Evolutionary conservation across 2,329 filamentous ascomycete species (phyloP).

Genomic region (Biscogniauxia mediterranea): DNA sequence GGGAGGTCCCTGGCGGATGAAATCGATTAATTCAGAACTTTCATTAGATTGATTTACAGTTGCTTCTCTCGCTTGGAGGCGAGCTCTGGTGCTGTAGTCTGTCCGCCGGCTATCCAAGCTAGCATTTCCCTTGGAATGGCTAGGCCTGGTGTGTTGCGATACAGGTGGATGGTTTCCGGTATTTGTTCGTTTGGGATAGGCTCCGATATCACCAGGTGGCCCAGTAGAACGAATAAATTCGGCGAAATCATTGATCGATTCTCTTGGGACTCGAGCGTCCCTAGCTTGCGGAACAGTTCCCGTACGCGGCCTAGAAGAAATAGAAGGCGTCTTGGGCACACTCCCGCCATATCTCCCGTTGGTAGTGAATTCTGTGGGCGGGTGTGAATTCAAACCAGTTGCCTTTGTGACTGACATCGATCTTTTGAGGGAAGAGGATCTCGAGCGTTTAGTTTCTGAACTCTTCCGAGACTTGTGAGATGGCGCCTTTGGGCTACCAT

Average conservation of each 20-base stretch:
- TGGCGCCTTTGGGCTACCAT: constrained; percentile 38
- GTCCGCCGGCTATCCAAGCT: constrained; percentile 40
- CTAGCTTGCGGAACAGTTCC: constrained; percentile 50
- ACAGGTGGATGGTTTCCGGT: constrained; percentile 21
- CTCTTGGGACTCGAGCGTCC: constrained; percentile 68
- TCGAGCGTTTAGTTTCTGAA: constrained; percentile 45
- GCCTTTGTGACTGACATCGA: constrained; percentile 43
- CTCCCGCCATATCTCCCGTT: constrained; percentile 28
- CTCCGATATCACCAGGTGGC: constrained; percentile 48
- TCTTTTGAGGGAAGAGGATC: constrained; percentile 43
- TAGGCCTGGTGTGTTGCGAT: constrained; percentile 34
- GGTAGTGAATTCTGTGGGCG: constrained; percentile 28
- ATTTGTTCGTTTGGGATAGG: constrained; percentile 22
- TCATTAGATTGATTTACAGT: constrained; percentile 60
- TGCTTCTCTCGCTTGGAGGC: constrained; percentile 71
- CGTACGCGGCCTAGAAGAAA: constrained; percentile 34
- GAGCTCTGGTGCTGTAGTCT: constrained; percentile 45
- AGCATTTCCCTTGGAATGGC: constrained; percentile 31
- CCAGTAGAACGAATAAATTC: constrained; percentile 88
- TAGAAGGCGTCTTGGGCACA: constrained; percentile 32
- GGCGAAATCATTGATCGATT: constrained; percentile 79
- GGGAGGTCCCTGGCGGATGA: constrained; percentile 85
- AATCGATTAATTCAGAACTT: constrained; percentile 89
- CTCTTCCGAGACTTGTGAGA: constrained; percentile 44
- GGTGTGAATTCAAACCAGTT: constrained; percentile 38